phyloP scores from a whole-genome alignment of 306 rosid species.

The Malus sieversii region DNA sequence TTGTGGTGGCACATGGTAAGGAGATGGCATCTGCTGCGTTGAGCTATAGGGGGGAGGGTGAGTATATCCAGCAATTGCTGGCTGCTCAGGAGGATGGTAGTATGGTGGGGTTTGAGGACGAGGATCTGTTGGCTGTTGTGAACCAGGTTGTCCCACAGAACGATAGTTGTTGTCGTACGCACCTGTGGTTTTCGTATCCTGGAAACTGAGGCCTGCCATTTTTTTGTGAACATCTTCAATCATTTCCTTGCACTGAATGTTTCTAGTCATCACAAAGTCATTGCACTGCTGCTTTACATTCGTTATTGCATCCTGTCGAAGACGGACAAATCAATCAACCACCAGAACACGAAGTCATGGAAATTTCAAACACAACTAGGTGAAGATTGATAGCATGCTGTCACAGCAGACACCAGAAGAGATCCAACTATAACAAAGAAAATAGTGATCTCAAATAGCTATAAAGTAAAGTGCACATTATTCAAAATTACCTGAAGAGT shows the following conservation, averaged over 20 bases:
- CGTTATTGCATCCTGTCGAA: conserved; percentile 78
- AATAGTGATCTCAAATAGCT: background rate
- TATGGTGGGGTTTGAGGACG: conserved; percentile 59
- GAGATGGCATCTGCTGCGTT: conserved; percentile 51
- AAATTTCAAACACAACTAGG: background rate
- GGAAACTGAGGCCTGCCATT: conserved; percentile 82
- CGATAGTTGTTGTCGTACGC: conserved; percentile 45
- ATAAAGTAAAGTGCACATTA: background rate
- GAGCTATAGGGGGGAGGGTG: conserved; percentile 57
- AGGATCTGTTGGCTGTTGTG: conserved; percentile 53
- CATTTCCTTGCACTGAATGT: conserved; percentile 95
- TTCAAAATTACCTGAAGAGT: conserved; percentile 63
- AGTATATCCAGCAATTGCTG: conserved; percentile 41
- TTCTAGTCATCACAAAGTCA: conserved; percentile 94
- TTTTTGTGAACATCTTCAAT: conserved; percentile 93
- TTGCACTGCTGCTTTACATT: conserved; percentile 94
- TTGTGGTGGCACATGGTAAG: conserved; percentile 61
- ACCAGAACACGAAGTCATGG: background rate
- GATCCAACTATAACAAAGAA: background rate
- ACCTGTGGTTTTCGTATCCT: conserved; percentile 52
- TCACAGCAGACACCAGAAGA: background rate
- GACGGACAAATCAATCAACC: background rate
- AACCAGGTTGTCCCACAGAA: conserved; percentile 38
- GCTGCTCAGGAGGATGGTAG: conserved; percentile 68
- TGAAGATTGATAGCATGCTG: background rate